Evolutionary conservation across 2,329 filamentous ascomycete genomes (phyloP), one percentile per base, ranked within the genome.

Genomic region (Pseudocercospora ulei): DNA sequence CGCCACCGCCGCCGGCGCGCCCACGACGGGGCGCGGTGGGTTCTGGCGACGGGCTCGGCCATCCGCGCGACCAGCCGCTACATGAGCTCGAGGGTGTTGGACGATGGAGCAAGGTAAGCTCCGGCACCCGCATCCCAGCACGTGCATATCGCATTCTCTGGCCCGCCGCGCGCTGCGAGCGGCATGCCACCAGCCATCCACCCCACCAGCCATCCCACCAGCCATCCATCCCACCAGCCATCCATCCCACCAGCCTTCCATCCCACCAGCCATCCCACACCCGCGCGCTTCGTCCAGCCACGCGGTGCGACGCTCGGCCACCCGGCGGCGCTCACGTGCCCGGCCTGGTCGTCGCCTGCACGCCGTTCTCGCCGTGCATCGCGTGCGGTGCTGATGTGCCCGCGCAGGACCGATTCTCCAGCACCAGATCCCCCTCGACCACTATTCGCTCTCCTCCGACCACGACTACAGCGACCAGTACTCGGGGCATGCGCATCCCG

Each of bases 401-500:
- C 50, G 53, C 48, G 52, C 60, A 61, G 51, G 47, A 60, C 56
- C 63, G 57, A 56, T 67, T 51, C 61, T 68, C 49, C 64, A 65
- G 48, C 62, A 65, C 43, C 57, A 65, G 49, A 53, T 61, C 44
- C 55, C 65, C 55, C 47, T 51, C 35, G 56, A 56, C 57, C 64
- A 65, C 38, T 63, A 65, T 53, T 56, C 61, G 33, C 59, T 67
- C 46, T 56, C 57, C 43, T 60, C 64, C 25, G 65, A 67, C 41
- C 58, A 64, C 44, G 63, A 67, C 51, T 67, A 62, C 60, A 59
- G 63, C 54, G 63, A 67, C 43, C 61, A 65, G 38, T 64, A 65
- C 53, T 55, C 58, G 43, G 52, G 57, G 47, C 63, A 68, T 63
- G 34, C 63, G 56, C 60, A 66, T 60, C 64, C 66, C 57, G 57